Evolutionary conservation across 1,284 basidiomycete species (phyloP), one percentile per base, ranked within the genome.

Genomic region (Phylloboletellus chloephorus): DNA sequence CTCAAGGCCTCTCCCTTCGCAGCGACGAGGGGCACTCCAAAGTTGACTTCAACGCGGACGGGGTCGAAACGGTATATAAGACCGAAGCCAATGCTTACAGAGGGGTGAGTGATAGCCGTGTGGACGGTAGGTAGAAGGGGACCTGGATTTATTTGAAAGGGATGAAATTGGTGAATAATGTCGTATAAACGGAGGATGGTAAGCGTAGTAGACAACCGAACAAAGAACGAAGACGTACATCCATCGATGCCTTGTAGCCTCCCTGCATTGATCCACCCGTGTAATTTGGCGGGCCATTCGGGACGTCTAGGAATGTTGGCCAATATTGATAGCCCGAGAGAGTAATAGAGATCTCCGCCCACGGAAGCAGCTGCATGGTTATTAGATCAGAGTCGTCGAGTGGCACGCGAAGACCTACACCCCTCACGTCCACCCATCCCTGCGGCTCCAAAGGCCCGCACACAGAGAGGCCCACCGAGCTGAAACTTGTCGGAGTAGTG

Each of bases 271-370:
- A 91, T 49, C 69, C 92, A 98, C 0, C 72, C 54, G 56, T 98
- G 96, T 0, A 81, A 61, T 62, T 94, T 93, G 21, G 97, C 61
- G 0, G 93, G 94, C 93, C 93, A 97, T 28, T 90, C 72, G 1
- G 82, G 71, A 55, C 82, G 88, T 26, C 56, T 63, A 0, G 92
- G 92, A 34, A 98, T 69, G 47, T 92, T 78, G 0, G 84, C 79
- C 33, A 97, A 76, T 31, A 95, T 49, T 46, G 88, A 92, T 3
- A 84, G 58, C 1, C 96, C 96, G 2, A 81, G 64, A 0, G 88
- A 82, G 78, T 91, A 98, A 54, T 82, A 87, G 16, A 93, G 53
- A 53, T 95, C 89, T 3, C 94, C 96, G 3, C 96, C 96, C 2
- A 95, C 61, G 0, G 88, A 89, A 60, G 98, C 82, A 12, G 63